Base-by-base conservation (phyloP, 1,284 basidiomycete species). In the Microbotryum silenes-acaulis region DNA sequence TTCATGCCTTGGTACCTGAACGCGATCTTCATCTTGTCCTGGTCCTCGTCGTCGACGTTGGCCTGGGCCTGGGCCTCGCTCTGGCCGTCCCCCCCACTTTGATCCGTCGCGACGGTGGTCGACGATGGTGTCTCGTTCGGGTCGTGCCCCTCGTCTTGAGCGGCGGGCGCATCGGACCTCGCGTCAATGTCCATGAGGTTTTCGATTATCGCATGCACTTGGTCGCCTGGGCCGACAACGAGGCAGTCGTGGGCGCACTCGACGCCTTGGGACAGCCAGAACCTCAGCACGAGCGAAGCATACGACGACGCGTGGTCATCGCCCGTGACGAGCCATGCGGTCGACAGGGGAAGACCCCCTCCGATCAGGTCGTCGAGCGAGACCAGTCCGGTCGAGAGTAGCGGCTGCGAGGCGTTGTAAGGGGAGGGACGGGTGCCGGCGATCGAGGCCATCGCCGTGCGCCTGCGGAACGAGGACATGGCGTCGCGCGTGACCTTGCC, bases 331-430 rank as follows among this genome's bases (percentile, higher is more conserved):
- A 87, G 79, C 47, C 89, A 75, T 12, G 82, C 81, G 61, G 86
- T 87, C 16, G 88, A 87, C 52, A 93, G 80, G 20, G 93, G 90
- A n/a, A 97, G 76, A 18, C 94, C 94, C 29, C 90, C 91, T 61
- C 91, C 91, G 42, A 97, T 82, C 61, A 97, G 82, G 73, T 98
- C 96, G 75, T 98, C 94, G n/a, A 98, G 80, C 6, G 92, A 91
- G 16, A 91, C 84, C 6, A 97, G 85, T 2, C 94, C 96, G 4
- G 89, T 90, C 0, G 91, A 93, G 21, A 87, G 82, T 20, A 73
- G 62, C 3, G 66, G 59, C 6, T 63, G 61, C 9, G 65, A 59
- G 37, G 37, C 37, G 53, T 65, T 67, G 59, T 69, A 72, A 3
- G 71, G 64, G 2, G 62, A 65, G 1, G 70, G 66, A 5, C 70